Percentiles rank a stretch among this genome's conserved stretches.
phyloP scores from a whole-genome alignment of 1,139 yeast species.

The Pichia sp. region DNA sequence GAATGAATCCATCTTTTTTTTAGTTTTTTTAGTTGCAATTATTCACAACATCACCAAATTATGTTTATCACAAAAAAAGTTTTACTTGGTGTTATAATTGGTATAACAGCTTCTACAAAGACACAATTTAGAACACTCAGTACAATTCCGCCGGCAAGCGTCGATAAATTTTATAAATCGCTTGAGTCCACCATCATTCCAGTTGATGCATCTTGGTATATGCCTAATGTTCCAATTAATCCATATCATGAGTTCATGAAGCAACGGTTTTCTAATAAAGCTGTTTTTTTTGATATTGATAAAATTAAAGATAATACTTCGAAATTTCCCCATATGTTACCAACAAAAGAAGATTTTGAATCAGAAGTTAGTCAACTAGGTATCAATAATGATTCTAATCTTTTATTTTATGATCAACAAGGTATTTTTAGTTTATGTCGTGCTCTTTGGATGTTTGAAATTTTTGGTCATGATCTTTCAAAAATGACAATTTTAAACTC shows the following conservation, averaged over 20 bases:
- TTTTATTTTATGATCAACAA: conserved; percentile 79
- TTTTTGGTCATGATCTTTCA: conserved; percentile 61
- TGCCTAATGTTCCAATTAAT: conserved; percentile 65
- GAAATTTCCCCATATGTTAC: conserved; percentile 86
- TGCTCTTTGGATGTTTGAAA: conserved; percentile 80
- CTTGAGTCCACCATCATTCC: conserved; percentile 42
- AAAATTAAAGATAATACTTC: conserved; percentile 50
- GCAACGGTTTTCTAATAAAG: conserved; percentile 50
- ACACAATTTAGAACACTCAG: conserved; percentile 5
- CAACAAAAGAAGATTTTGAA: conserved; percentile 51
- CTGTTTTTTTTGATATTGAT: conserved; percentile 80
- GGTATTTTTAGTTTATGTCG: conserved; percentile 88
- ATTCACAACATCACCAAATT: too few relatives aligned
- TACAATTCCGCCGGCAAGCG: conserved; percentile 19
- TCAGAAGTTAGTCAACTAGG: conserved; percentile 45
- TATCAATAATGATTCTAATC: conserved; percentile 41
- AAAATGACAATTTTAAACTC: conserved; percentile 65
- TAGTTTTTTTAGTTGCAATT: too few relatives aligned
- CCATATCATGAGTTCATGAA: conserved; percentile 53
- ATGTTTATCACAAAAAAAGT: neutral
- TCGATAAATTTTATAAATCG: conserved; percentile 11
- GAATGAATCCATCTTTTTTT: too few relatives aligned
- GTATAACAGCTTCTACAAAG: neutral
- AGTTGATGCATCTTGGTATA: conserved; percentile 87
- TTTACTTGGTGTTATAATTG: too few relatives aligned